phyloP scores from a whole-genome alignment of 1,139 yeast genomes.

The Diutina mesorugosa region DNA sequence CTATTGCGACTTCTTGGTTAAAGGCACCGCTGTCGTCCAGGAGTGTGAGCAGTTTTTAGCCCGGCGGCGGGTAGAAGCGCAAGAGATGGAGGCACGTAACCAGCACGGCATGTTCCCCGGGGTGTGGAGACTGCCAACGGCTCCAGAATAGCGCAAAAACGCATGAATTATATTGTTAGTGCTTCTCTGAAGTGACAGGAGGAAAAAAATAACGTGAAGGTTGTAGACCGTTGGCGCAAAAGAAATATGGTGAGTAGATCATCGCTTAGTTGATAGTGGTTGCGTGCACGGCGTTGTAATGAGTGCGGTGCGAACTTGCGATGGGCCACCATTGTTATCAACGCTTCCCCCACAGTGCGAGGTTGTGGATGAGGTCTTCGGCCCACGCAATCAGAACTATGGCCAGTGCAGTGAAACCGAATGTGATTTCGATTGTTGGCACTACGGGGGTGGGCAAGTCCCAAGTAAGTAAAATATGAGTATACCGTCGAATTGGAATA shows the following conservation, averaged over 20 bases:
- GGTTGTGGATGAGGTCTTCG: not conserved
- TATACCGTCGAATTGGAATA: not conserved
- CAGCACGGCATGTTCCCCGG: not conserved
- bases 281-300: not conserved
- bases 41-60: conserved; percentile 46
- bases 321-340: not conserved
- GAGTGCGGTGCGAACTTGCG: not conserved
- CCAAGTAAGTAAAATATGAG: conserved; percentile 30
- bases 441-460: conserved; percentile 99
- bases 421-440: conserved; percentile 67
- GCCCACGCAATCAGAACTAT: not conserved
- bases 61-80: conserved; percentile 39
- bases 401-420: conserved; percentile 4
- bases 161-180: too few relatives aligned
- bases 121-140: not conserved
- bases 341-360: not conserved
- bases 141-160: not conserved
- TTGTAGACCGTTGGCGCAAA: not conserved
- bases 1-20: conserved; percentile 48
- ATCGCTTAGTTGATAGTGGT: not conserved
- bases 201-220: not conserved
- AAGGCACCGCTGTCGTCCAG: conserved; percentile 31
- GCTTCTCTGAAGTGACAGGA: too few relatives aligned
- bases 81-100: conserved; percentile 16
- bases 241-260: not conserved